These are phyloP conservation scores for Ajuga chamaepitys DNA, from an alignment of 257 asterid species.

Conservation along the genomic window DNA sequence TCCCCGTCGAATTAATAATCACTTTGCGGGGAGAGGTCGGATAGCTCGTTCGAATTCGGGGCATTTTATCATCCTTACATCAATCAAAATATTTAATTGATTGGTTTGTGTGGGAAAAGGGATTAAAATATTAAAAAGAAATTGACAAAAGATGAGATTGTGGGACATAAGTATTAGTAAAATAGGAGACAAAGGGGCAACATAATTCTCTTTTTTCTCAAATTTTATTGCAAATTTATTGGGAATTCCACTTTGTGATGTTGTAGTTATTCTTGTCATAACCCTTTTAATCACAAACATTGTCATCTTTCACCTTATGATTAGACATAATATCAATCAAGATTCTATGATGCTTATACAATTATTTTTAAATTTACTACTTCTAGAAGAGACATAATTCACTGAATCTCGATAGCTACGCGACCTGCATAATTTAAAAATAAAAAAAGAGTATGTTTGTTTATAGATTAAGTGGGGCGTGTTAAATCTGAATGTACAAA, in stretches of 20 bases:
- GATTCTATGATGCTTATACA: not conserved
- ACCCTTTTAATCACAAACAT: not conserved
- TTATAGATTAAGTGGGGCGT: too few relatives aligned
- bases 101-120: not conserved
- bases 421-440: too few relatives aligned
- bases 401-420: too few relatives aligned
- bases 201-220: slow-evolving; percentile 18
- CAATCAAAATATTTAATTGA: slow-evolving; percentile 10
- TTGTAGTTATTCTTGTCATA: not conserved
- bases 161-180: slow-evolving; percentile 16
- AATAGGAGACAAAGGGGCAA: slow-evolving; percentile 29
- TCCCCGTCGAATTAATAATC: too few relatives aligned
- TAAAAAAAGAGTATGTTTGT: too few relatives aligned
- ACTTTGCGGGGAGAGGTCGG: too few relatives aligned
- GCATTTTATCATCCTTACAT: too few relatives aligned
- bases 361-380: not conserved
- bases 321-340: not conserved
- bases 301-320: slow-evolving; percentile 6
- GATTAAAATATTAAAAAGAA: not conserved
- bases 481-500: too few relatives aligned
- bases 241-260: slow-evolving; percentile 26
- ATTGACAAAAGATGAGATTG: slow-evolving; percentile 15
- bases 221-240: slow-evolving; percentile 10
- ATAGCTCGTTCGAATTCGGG: too few relatives aligned
- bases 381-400: too few relatives aligned